phyloP scores from a whole-genome alignment of 2,329 filamentous ascomycete species.

The Fusarium tricinctum region DNA sequence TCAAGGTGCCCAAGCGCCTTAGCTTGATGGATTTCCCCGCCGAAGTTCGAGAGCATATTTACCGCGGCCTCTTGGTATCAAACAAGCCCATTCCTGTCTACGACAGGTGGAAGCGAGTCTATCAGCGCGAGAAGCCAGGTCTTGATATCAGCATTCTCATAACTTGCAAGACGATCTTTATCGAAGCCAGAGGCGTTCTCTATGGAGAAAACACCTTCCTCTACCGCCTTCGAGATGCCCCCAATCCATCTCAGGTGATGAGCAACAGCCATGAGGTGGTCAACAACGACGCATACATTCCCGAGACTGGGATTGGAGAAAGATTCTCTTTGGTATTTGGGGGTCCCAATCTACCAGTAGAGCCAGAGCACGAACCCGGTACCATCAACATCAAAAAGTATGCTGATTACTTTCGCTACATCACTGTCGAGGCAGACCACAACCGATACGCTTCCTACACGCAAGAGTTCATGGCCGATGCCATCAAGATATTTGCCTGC shows the following conservation, averaged over 20 bases:
- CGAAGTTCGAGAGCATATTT: conserved; percentile 53
- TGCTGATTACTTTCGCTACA: conserved; percentile 57
- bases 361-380: conserved; percentile 26
- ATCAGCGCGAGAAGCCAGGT: conserved; percentile 46
- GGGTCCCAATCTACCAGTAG: conserved; percentile 6
- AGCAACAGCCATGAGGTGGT: conserved; percentile 32
- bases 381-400: conserved; percentile 55
- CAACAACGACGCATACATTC: conserved; percentile 35
- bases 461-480: conserved; percentile 52
- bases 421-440: conserved; percentile 60
- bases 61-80: conserved; percentile 52
- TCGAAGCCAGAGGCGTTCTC: conserved; percentile 58
- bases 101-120: conserved; percentile 54
- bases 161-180: conserved; percentile 53
- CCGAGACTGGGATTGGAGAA: neutral
- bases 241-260: conserved; percentile 24
- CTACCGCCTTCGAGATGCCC: conserved; percentile 61
- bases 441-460: conserved; percentile 54
- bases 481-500: conserved; percentile 55
- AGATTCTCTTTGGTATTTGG: neutral
- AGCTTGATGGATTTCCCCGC: conserved; percentile 45
- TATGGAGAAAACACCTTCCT: conserved; percentile 64
- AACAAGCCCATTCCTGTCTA: conserved; percentile 53
- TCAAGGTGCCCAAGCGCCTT: neutral
- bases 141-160: conserved; percentile 57